Conservation (phyloP, 352 stramenopile species). For the Phytophthora aleatoria region DNA sequence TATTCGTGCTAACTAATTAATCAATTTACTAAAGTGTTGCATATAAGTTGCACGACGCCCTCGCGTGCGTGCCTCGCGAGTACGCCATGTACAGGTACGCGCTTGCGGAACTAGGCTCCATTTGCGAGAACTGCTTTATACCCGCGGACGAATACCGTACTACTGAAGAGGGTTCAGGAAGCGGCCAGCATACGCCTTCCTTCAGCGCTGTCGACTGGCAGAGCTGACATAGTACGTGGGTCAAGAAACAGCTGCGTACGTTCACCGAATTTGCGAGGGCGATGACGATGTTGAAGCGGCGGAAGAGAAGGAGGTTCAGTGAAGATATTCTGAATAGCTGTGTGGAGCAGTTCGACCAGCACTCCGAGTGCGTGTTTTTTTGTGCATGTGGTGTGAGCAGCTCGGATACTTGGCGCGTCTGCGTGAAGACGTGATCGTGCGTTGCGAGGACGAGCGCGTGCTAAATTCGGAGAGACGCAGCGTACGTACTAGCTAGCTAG, state of each 20-base stretch:
- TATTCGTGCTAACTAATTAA: no score
- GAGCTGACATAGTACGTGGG: constrained; percentile 64
- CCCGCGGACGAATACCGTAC: no score
- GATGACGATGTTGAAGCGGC: constrained; percentile 74
- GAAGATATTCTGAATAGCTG: constrained; percentile 54
- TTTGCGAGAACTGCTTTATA: no score
- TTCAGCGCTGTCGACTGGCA: constrained; percentile 58
- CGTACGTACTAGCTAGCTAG: constrained; percentile 55
- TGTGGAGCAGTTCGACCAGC: constrained; percentile 83
- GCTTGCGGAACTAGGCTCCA: no score
- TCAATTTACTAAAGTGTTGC: no score
- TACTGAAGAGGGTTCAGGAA: constrained; percentile 20
- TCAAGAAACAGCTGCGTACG: constrained; percentile 58
- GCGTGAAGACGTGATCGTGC: constrained; percentile 71
- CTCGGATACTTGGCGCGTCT: constrained; percentile 80
- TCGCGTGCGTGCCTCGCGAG: no score
- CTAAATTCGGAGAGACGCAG: constrained; percentile 45
- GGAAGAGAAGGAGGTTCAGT: constrained; percentile 71
- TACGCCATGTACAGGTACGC: no score
- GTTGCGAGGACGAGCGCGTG: constrained; percentile 79
- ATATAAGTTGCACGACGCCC: no score
- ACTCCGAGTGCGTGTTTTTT: constrained; percentile 43
- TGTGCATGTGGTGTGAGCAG: constrained; percentile 43
- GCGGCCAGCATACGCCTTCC: constrained; percentile 50
- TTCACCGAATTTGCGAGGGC: constrained; percentile 64